These are phyloP conservation scores for Lathyrus aphaca DNA, from an alignment of 306 rosid species.

Conservation along the genomic window DNA sequence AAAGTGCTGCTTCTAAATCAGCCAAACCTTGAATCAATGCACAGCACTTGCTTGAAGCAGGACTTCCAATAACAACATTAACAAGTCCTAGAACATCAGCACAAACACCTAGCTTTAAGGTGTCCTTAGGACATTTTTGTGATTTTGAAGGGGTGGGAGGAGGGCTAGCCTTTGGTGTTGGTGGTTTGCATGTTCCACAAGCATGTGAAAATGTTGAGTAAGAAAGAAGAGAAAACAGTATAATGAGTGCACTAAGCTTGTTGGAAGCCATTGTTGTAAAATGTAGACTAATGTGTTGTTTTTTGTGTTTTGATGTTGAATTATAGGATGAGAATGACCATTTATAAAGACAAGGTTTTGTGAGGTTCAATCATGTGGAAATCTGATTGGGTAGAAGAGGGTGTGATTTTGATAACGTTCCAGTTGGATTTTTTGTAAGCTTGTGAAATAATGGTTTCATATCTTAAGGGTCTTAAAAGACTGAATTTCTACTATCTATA, in stretches of 20 bases:
- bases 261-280: slow-evolving; percentile 48
- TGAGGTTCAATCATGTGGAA: slow-evolving; percentile 45
- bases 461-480: slow-evolving; percentile 17
- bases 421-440: slow-evolving; percentile 55
- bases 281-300: background rate
- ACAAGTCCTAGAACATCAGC: slow-evolving; percentile 59
- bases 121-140: slow-evolving; percentile 58
- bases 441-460: slow-evolving; percentile 31
- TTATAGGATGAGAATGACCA: slow-evolving; percentile 24
- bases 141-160: background rate
- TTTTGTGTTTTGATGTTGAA: slow-evolving; percentile 18
- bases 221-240: slow-evolving; percentile 56
- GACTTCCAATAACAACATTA: slow-evolving; percentile 50
- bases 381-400: slow-evolving; percentile 55
- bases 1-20: slow-evolving; percentile 69
- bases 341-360: slow-evolving; percentile 51
- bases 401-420: slow-evolving; percentile 40
- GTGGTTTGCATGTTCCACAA: slow-evolving; percentile 44
- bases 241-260: slow-evolving; percentile 53
- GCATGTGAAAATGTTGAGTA: slow-evolving; percentile 49
- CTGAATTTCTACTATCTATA: slow-evolving; percentile 10
- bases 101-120: slow-evolving; percentile 72
- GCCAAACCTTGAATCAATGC: slow-evolving; percentile 65
- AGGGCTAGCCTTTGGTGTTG: background rate
- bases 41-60: slow-evolving; percentile 66